A percentile compares a stretch with the other conserved stretches of the same genome.
Conservation (phyloP, 2,329 filamentous ascomycete genomes). For the Monilinia fructicola region DNA sequence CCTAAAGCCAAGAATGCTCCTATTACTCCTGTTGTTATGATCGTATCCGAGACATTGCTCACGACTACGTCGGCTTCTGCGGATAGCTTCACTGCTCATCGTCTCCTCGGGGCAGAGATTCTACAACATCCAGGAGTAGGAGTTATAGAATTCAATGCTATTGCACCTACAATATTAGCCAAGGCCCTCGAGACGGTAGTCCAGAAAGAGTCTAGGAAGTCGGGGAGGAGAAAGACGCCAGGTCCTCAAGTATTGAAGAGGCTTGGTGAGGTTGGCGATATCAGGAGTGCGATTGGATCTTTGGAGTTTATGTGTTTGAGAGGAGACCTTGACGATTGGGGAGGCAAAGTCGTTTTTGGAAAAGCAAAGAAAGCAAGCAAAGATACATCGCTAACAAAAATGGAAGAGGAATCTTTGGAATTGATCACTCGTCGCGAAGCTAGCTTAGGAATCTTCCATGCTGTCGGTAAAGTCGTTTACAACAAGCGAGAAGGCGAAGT, state of each 20-base stretch:
- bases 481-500: slow-evolving; percentile 75
- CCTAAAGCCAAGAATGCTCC: slow-evolving; percentile 42
- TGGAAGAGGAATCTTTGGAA: slow-evolving; percentile 77
- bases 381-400: slow-evolving; percentile 58
- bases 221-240: slow-evolving; percentile 71
- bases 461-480: slow-evolving; percentile 92
- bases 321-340: slow-evolving; percentile 74
- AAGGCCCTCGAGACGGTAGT: slow-evolving; percentile 83
- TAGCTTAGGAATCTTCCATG: slow-evolving; percentile 91
- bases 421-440: slow-evolving; percentile 84
- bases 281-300: slow-evolving; percentile 87
- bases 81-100: slow-evolving; percentile 90
- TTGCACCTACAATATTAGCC: slow-evolving; percentile 80
- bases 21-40: slow-evolving; percentile 75
- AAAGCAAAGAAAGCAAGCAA: slow-evolving; percentile 46
- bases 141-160: slow-evolving; percentile 87
- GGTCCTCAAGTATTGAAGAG: slow-evolving; percentile 75
- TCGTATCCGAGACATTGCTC: slow-evolving; percentile 87
- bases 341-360: slow-evolving; percentile 65
- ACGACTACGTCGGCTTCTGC: slow-evolving; percentile 81
- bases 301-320: slow-evolving; percentile 90
- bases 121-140: slow-evolving; percentile 75
- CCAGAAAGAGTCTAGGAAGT: slow-evolving; percentile 79
- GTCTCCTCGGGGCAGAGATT: slow-evolving; percentile 83
- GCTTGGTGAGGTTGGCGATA: slow-evolving; percentile 84